Evolutionary conservation across 2,329 filamentous ascomycete species (phyloP).

Genomic region (Simplicillium aogashimaense): DNA sequence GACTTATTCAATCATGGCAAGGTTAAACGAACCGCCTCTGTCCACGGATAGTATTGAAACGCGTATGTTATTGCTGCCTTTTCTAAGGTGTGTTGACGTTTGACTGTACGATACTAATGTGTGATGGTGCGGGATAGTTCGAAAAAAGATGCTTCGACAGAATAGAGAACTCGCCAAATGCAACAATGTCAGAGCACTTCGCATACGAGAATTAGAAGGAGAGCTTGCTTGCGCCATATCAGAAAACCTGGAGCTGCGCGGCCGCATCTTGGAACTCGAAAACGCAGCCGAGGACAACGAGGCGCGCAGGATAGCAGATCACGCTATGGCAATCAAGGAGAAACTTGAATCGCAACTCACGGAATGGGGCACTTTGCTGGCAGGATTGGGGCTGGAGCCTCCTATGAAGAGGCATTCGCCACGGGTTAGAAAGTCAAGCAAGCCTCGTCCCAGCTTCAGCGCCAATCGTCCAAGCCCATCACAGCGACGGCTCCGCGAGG

Average conservation of each 20-base stretch:
- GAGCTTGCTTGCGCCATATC: slow-evolving; percentile 65
- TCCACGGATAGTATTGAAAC: slow-evolving; percentile 62
- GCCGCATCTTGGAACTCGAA: slow-evolving; percentile 61
- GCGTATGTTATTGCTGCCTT: slow-evolving; percentile 39
- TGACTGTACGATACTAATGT: slow-evolving; percentile 11
- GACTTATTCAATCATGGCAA: slow-evolving; percentile 49
- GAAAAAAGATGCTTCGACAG: slow-evolving; percentile 69
- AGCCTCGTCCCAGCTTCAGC: slow-evolving; percentile 30
- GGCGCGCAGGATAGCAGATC: slow-evolving; percentile 49
- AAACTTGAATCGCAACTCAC: slow-evolving; percentile 63
- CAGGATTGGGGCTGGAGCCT: slow-evolving; percentile 52
- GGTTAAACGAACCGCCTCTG: slow-evolving; percentile 65
- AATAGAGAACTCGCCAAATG: slow-evolving; percentile 74
- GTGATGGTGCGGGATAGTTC: slow-evolving; percentile 41
- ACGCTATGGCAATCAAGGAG: slow-evolving; percentile 58
- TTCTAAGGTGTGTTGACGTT: slow-evolving; percentile 4
- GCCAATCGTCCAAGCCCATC: slow-evolving; percentile 34
- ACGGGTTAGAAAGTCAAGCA: slow-evolving; percentile 27
- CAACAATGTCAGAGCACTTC: slow-evolving; percentile 68
- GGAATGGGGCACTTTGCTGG: slow-evolving; percentile 60
- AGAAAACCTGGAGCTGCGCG: slow-evolving; percentile 67
- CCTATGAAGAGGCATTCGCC: slow-evolving; percentile 38
- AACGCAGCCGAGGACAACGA: slow-evolving; percentile 54
- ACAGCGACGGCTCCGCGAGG: slow-evolving; percentile 45
- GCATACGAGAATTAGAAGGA: slow-evolving; percentile 66